phyloP scores from a whole-genome alignment of 2,329 filamentous ascomycete species.

The Huntiella bhutanensis region DNA sequence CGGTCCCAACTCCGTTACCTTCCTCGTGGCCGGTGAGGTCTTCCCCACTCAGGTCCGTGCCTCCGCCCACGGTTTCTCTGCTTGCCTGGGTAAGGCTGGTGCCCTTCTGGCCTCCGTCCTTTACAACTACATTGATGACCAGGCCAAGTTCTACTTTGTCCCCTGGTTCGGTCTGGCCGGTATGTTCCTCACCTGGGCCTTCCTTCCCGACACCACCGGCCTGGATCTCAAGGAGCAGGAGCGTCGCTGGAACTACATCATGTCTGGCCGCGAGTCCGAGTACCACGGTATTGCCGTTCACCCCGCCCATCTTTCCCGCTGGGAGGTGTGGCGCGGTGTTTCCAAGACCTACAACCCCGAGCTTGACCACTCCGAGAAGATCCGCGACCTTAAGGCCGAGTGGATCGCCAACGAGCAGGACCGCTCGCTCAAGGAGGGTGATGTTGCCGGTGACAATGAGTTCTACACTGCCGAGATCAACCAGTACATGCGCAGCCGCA shows the following conservation, averaged over 20 bases:
- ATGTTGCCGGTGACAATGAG: conserved; percentile 18
- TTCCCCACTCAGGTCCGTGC: conserved; percentile 88
- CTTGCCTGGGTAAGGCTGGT: conserved; percentile 73
- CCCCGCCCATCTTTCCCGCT: conserved; percentile 68
- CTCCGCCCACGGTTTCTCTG: conserved; percentile 87
- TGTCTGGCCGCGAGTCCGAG: conserved; percentile 53
- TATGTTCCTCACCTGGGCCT: conserved; percentile 64
- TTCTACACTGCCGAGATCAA: conserved; percentile 9
- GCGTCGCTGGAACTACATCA: conserved; percentile 77
- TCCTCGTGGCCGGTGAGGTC: conserved; percentile 91
- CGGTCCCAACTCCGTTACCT: conserved; percentile 87
- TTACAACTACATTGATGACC: conserved; percentile 83
- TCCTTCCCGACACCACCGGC: conserved; percentile 91
- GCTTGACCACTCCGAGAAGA: conserved; percentile 65
- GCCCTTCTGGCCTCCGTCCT: conserved; percentile 72
- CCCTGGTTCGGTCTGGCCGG: conserved; percentile 89
- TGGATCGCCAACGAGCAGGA: conserved; percentile 35
- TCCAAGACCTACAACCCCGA: conserved; percentile 71
- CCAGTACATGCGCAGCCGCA: conserved; percentile 8
- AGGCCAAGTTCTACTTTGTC: conserved; percentile 76
- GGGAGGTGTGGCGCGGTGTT: conserved; percentile 64
- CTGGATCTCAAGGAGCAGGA: conserved; percentile 96
- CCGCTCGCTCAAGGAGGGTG: conserved; percentile 29
- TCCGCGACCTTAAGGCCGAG: conserved; percentile 57
- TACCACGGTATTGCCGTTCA: conserved; percentile 92